Evolutionary conservation across 371 early-diverging fungal genomes (phyloP), one percentile per base, ranked within the genome.

Genomic region (Nematocida homosporus): DNA sequence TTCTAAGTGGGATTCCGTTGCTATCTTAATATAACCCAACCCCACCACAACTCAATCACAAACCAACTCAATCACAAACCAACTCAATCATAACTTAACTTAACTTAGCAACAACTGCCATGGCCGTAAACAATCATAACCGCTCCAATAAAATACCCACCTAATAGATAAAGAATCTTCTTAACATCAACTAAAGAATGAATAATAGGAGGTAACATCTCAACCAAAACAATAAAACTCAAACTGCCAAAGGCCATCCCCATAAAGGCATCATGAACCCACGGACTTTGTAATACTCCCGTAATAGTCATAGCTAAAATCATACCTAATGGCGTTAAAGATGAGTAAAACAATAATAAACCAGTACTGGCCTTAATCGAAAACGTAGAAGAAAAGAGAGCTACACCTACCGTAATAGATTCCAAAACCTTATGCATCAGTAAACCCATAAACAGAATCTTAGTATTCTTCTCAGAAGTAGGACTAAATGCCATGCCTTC

Each of bases 191-290:
- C 56, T 23, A 65, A 60, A 8, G 72, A 59, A 56, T 81, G 81
- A 27, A 83, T 65, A 48, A 54, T 30, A 44, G 67, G 78, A 13
- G 81, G 80, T 32, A 84, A 77, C 80, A 82, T 81, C 76, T 84
- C 84, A 18, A 84, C 64, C 54, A 78, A 79, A 18, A 84, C 82
- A 65, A 84, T 81, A 78, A 81, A 84, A 57, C 81, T 72, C 38
- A 82, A 48, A 52, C 79, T 75, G 23, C 84, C 84, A 37, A 81
- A 68, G 5, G 81, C 66, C n/a, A 80, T 34, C 25, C 83, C 82
- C 37, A 78, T 65, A 63, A 76, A 80, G 32, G 65, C 23, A 3
- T 41, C 30, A 29, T 29, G 27, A 30, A 80, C 50, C 8, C 63
- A 53, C 38, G 59, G 35, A 29, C 50, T 44, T 2, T 35, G 10